Evolutionary conservation across 2,329 filamentous ascomycete species (phyloP), one percentile per base, ranked within the genome.

Genomic region (Ascochyta lentis): DNA sequence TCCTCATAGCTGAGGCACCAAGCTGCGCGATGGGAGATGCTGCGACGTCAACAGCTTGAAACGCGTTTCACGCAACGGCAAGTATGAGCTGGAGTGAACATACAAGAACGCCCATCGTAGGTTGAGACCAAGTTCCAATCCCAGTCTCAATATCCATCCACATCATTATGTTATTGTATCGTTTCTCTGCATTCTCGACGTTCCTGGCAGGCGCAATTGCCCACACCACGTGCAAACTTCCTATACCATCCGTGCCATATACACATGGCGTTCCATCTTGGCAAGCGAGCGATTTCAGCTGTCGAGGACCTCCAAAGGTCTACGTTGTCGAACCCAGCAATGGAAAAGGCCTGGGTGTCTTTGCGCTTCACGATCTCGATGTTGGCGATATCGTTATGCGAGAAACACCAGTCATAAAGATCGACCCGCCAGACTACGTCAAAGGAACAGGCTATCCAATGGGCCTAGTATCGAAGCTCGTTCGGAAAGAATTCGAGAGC

Each of bases 281-380:
- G 59, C 52, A 59, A 7, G 58, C 59, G 6, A 46, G 56, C 10
- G 48, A 68, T n/a, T 57, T 49, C 31, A 58, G 58, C 12, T 76
- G 72, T 39, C 38, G 35, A 6, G 69, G 65, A 5, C 60, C 68
- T 10, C 63, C 67, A n/a, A 53, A 61, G 19, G 49, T 67, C 50
- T 74, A 67, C 42, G 56, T 64, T 7, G 67, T 78, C 41, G 49
- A 54, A 7, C 61, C 63, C 2, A 73, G 74, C n/a, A 65, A 69
- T 0, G 72, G 74, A 10, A 79, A 78, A 63, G 79, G 79, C 2
- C 63, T 80, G 7, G 79, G 79, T 24, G 69, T 78, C 5, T 78
- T 80, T 46, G 78, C 78, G 2, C 64, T 65, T 1, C 61, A 60
- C 10, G 51, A 59, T n/a, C 73, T 81, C 13, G 67, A 72, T 13